A percentile compares a stretch with the other conserved stretches of the same genome.
phyloP scores from a whole-genome alignment of 2,329 filamentous ascomycete species.

The Zymoseptoria brevis region DNA sequence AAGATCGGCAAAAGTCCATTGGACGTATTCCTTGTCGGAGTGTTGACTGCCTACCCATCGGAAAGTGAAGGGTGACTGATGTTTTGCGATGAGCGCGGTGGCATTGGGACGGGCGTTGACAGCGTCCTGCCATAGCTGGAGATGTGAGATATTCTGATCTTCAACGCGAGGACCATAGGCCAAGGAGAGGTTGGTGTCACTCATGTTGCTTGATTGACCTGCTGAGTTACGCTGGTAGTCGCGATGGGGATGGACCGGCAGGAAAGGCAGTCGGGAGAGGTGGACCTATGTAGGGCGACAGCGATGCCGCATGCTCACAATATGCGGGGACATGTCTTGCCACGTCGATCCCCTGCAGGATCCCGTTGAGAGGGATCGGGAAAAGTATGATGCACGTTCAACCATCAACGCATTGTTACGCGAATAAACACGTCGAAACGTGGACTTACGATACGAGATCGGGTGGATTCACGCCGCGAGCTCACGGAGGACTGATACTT shows the following conservation, averaged over 20 bases:
- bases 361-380: conserved; percentile 7
- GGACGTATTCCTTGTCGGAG: conserved; percentile 19
- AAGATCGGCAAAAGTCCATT: conserved; percentile 28
- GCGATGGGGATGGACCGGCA: conserved; percentile 8
- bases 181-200: conserved; percentile 19
- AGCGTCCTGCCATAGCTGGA: conserved; percentile 26
- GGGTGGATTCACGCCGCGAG: no score
- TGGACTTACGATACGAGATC: no score
- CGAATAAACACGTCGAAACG: background rate
- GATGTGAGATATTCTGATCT: conserved; percentile 22
- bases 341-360: conserved; percentile 9
- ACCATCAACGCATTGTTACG: background rate
- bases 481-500: background rate
- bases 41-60: conserved; percentile 26
- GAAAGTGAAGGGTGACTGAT: conserved; percentile 23
- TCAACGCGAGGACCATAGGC: conserved; percentile 21
- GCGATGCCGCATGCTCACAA: conserved; percentile 11
- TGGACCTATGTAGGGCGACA: conserved; percentile 14
- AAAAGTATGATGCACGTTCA: conserved; percentile 2
- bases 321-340: conserved; percentile 3
- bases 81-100: conserved; percentile 25
- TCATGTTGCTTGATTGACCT: conserved; percentile 16
- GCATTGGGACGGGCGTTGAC: conserved; percentile 24
- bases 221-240: conserved; percentile 1
- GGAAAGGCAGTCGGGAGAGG: conserved; percentile 10